Evolutionary conservation across 176 grass and related monocot genomes (phyloP).

Genomic region (Musa acuminata): DNA sequence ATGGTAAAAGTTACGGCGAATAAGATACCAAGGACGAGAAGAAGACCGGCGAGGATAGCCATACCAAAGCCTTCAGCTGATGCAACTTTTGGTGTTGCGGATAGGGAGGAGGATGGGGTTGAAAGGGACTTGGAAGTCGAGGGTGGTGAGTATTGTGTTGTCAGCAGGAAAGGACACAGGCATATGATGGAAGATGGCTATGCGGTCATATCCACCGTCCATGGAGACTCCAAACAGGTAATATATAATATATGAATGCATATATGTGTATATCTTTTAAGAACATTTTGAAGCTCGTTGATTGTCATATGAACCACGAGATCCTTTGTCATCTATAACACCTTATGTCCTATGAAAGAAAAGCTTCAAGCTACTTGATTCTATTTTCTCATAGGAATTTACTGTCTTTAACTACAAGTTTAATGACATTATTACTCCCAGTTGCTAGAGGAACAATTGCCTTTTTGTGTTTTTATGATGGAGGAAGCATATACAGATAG

Average conservation of each 20-base stretch:
- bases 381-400: too few relatives aligned
- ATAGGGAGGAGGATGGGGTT: slow-evolving; percentile 7
- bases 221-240: slow-evolving; percentile 51
- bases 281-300: too few relatives aligned
- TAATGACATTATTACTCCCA: too few relatives aligned
- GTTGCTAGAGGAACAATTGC: too few relatives aligned
- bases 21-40: slow-evolving; percentile 7
- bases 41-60: slow-evolving; percentile 42
- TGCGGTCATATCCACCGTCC: slow-evolving; percentile 19
- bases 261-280: too few relatives aligned
- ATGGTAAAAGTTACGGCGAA: neutral
- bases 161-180: slow-evolving; percentile 42
- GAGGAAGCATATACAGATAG: too few relatives aligned
- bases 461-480: too few relatives aligned
- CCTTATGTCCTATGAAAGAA: too few relatives aligned
- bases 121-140: slow-evolving; percentile 10
- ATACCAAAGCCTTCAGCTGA: slow-evolving; percentile 32
- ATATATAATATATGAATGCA: neutral
- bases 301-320: too few relatives aligned
- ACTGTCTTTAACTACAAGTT: too few relatives aligned
- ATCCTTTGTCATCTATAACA: too few relatives aligned
- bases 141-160: slow-evolving; percentile 47
- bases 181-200: slow-evolving; percentile 77
- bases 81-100: neutral
- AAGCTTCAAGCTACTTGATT: too few relatives aligned